phyloP scores from a whole-genome alignment of 805 yeast genomes.

The Metschnikowia cubensis region DNA sequence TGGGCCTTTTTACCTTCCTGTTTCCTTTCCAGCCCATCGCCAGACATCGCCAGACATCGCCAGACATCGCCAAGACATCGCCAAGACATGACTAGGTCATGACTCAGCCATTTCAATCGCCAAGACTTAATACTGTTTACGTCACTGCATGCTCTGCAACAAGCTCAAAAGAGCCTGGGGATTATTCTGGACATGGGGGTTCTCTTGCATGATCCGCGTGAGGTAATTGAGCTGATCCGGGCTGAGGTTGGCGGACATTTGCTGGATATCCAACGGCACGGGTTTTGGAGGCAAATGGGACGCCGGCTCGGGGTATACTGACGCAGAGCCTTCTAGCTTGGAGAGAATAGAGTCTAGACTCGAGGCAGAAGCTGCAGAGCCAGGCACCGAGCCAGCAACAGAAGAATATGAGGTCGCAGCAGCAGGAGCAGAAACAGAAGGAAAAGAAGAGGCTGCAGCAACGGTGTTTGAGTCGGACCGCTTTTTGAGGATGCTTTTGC shows the following conservation, averaged over 20 bases:
- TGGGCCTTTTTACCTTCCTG: too few species aligned
- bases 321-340: constrained; percentile 19
- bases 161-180: constrained; percentile 17
- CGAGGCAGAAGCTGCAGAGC: constrained; percentile 1
- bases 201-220: constrained; percentile 15
- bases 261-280: neutral
- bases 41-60: too few species aligned
- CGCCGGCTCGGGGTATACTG: neutral
- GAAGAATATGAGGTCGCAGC: neutral
- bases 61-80: too few species aligned
- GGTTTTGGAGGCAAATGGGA: neutral
- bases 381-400: too few species aligned
- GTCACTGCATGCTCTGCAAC: constrained; percentile 14
- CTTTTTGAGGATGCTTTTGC: constrained; percentile 21
- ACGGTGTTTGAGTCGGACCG: neutral
- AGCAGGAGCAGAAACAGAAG: neutral
- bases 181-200: constrained; percentile 17
- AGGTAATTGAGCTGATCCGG: constrained; percentile 15
- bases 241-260: constrained; percentile 9
- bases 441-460: neutral
- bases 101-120: too few species aligned
- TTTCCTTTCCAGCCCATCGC: too few species aligned
- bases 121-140: too few species aligned
- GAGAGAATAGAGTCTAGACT: constrained; percentile 25
- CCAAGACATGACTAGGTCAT: too few species aligned